Percentiles rank a stretch among this genome's conserved stretches.
Evolutionary conservation across 257 asterid species (phyloP).

Genomic region (Ilex asprella): DNA sequence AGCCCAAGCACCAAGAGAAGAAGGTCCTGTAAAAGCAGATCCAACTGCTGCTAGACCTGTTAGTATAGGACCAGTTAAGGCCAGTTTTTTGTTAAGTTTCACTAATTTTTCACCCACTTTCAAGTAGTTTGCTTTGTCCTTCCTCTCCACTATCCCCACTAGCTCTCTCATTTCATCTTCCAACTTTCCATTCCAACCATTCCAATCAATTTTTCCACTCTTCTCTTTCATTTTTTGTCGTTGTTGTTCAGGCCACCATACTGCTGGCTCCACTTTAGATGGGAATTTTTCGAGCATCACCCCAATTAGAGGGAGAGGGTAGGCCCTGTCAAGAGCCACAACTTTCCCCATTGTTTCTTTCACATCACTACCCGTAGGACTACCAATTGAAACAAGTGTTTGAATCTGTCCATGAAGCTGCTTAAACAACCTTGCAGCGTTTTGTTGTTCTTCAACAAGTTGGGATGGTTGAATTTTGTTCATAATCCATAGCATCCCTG

Average conservation of each 20-base stretch:
- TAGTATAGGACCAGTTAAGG: slow-evolving; percentile 42
- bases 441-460: slow-evolving; percentile 71
- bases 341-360: slow-evolving; percentile 46
- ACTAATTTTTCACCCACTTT: slow-evolving; percentile 44
- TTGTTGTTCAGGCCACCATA: slow-evolving; percentile 45
- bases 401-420: slow-evolving; percentile 43
- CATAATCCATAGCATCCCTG: slow-evolving; percentile 38
- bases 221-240: slow-evolving; percentile 6
- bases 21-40: slow-evolving; percentile 26
- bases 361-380: slow-evolving; percentile 32
- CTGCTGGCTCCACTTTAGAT: slow-evolving; percentile 37
- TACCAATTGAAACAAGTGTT: slow-evolving; percentile 31
- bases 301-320: slow-evolving; percentile 41
- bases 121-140: slow-evolving; percentile 49
- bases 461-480: slow-evolving; percentile 73
- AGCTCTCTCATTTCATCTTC: slow-evolving; percentile 56
- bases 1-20: slow-evolving; percentile 28
- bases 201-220: slow-evolving; percentile 2
- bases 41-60: slow-evolving; percentile 64
- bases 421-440: slow-evolving; percentile 51
- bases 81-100: slow-evolving; percentile 43
- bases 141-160: slow-evolving; percentile 21
- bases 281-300: slow-evolving; percentile 36
- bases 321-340: slow-evolving; percentile 58
- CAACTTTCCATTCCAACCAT: slow-evolving; percentile 46